Conservation (phyloP, 352 stramenopile genomes). For the Phytophthora pisi region DNA sequence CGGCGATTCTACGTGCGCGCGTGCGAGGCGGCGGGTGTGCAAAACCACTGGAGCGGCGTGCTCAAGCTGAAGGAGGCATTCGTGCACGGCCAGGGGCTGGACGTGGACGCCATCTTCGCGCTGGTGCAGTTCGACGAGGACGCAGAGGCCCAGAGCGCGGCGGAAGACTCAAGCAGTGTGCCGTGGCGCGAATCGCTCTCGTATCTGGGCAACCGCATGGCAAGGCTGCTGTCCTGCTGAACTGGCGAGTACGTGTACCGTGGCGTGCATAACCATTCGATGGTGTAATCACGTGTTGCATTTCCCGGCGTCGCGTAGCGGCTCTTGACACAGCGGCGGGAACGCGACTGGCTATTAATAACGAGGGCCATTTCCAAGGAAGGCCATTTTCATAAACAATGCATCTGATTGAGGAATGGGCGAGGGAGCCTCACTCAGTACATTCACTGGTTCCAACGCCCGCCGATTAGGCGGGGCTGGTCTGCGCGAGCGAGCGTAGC, state of each 20-base stretch:
- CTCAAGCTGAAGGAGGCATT: slow-evolving; percentile 49
- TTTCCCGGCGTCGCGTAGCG: too few species aligned
- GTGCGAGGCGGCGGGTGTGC: slow-evolving; percentile 43
- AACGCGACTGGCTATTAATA: too few species aligned
- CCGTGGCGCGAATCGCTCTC: slow-evolving; percentile 35
- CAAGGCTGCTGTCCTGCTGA: slow-evolving; percentile 49
- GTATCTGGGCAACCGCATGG: slow-evolving; percentile 35
- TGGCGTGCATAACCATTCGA: background rate
- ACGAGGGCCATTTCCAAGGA: too few species aligned
- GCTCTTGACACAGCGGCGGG: too few species aligned
- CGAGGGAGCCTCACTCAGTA: too few species aligned
- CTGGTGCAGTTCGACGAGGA: slow-evolving; percentile 34
- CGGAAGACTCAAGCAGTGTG: slow-evolving; percentile 25
- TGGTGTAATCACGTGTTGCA: too few species aligned
- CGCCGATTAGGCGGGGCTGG: too few species aligned
- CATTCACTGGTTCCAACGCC: too few species aligned
- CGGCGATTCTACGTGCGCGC: slow-evolving; percentile 46
- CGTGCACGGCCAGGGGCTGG: slow-evolving; percentile 41
- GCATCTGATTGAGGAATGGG: too few species aligned
- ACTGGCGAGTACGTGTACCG: slow-evolving; percentile 20
- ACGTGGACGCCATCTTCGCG: slow-evolving; percentile 40
- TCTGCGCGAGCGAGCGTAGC: too few species aligned
- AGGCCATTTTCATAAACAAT: too few species aligned
- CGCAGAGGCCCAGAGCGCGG: background rate
- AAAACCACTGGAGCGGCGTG: slow-evolving; percentile 47